Evolutionary conservation across 2,329 filamentous ascomycete genomes (phyloP), one percentile per base, ranked within the genome.

Genomic region (Neoarthrinium moseri): DNA sequence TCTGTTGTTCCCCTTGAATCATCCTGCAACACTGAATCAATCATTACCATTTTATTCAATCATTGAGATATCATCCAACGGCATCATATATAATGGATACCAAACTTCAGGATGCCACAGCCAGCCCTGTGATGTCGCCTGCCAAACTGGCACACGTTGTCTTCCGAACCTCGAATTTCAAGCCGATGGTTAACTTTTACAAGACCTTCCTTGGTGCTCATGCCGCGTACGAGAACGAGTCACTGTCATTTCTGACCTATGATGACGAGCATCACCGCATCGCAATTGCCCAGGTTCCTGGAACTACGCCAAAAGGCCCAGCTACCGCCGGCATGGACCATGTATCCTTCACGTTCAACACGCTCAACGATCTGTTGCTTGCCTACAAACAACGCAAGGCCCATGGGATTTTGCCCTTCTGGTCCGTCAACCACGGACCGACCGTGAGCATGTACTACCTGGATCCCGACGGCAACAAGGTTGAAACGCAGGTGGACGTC

Each of bases 221-320:
- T 4, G 20, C 35, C n/a, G 8, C 34, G 4, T 39, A 39, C 18
- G 43, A 45, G 24, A 45, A 39, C 27, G 33, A 44, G 64, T 10
- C 11, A 2, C 17, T 43, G 6, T 21, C 40, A 2, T 43, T 38
- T 15, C 35, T 75, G 24, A 60, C 62, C 6, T 75, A 71, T 59
- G 72, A 75, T 53, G 59, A 71, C 0, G 72, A 75, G 53, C 72
- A 75, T 49, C 73, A 76, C 53, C 71, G 73, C 29, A 60, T 75
- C 23, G 72, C 69, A 12, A 60, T 76, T 29, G n/a, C 62, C 15
- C 42, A 47, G 4, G 27, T 66, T 6, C 64, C 66, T 0, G 49
- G 34, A 3, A 53, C 57, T 3, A 24, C 20, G 1, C 50, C 56
- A 2, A 60, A 61, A 38, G 49, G 53, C 21, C 17, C 22, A 21